Evolutionary conservation across 257 asterid genomes (phyloP), one percentile per base, ranked within the genome.

Genomic region (Perilla frutescens): DNA sequence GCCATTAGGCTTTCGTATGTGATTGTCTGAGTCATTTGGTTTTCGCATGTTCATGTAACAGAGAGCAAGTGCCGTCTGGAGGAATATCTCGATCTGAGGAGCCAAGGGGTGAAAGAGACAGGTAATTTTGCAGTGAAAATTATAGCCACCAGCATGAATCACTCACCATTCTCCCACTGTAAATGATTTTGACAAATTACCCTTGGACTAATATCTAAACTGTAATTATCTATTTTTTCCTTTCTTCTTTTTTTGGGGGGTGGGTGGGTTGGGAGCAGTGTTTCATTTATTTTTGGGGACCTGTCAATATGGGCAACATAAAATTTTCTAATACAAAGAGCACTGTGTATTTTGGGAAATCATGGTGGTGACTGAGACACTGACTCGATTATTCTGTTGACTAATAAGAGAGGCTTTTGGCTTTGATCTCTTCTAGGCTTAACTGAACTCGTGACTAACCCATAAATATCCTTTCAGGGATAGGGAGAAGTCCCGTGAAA

Each of bases 31-130:
- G 36, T 66, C 59, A 58, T 26, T 61, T 65, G 50, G 26, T 70
- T 49, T 44, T 31, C 56, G 34, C 12, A 11, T 45, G 2, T 48
- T 61, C 68, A 39, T 80, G 61, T 78, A 68, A 31, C 81, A 95
- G 98, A 74, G 98, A 94, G 80, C 93, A 84, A 80, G 79, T 77
- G 53, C 97, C 80, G 81, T 12, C 97, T 76, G 97, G 92, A 60
- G 96, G 91, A 80, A 75, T 76, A 86, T 85, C 98, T 55, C 86
- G 90, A 61, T 90, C 99, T 29, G 99, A 85, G 85, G 99, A 95
- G 81, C 98, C 99, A 54, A 90, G 92, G 81, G 84, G 72, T 70
- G 98, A 90, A 79, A 79, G 84, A 60, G 97, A 87, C 40, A 84
- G 96, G 97, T 92, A 84, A 76, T 64, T 12, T 13, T 43, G 29